These are phyloP conservation scores for Cunninghamia lanceolata DNA, from an alignment of 75 land plant genomes.

Conservation along the genomic window DNA sequence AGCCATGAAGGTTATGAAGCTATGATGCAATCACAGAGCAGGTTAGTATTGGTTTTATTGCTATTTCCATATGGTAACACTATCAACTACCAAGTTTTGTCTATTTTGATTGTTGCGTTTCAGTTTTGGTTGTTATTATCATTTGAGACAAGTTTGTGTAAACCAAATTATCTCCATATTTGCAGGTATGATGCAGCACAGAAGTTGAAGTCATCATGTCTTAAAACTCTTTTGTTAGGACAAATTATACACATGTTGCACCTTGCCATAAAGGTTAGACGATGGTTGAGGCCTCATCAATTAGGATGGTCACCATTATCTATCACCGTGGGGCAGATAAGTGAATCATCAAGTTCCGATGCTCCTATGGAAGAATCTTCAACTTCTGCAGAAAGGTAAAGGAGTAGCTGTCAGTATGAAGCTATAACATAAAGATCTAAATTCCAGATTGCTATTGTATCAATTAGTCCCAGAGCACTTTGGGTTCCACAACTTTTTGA, in stretches of 20 bases:
- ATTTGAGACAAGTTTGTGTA: not conserved
- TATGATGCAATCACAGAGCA: slow-evolving; percentile 31
- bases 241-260: slow-evolving; percentile 48
- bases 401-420: not conserved
- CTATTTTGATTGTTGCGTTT: not conserved
- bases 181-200: slow-evolving; percentile 59
- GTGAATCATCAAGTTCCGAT: not conserved
- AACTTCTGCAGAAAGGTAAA: not conserved
- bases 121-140: not conserved
- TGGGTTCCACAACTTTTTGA: not conserved
- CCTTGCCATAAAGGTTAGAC: slow-evolving; percentile 25
- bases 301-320: slow-evolving; percentile 55
- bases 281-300: slow-evolving; percentile 42
- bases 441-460: not conserved
- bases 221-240: slow-evolving; percentile 36
- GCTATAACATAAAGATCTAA: not conserved
- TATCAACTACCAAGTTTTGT: not conserved
- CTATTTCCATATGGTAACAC: not conserved
- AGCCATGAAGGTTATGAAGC: slow-evolving; percentile 38
- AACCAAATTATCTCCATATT: not conserved
- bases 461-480: not conserved
- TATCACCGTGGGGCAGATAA: slow-evolving; percentile 19
- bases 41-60: not conserved
- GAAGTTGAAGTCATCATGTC: slow-evolving; percentile 32
- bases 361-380: not conserved